Evolutionary conservation across 1,284 basidiomycete genomes (phyloP), one percentile per base, ranked within the genome.

Genomic region (Trichosporon inkin): DNA sequence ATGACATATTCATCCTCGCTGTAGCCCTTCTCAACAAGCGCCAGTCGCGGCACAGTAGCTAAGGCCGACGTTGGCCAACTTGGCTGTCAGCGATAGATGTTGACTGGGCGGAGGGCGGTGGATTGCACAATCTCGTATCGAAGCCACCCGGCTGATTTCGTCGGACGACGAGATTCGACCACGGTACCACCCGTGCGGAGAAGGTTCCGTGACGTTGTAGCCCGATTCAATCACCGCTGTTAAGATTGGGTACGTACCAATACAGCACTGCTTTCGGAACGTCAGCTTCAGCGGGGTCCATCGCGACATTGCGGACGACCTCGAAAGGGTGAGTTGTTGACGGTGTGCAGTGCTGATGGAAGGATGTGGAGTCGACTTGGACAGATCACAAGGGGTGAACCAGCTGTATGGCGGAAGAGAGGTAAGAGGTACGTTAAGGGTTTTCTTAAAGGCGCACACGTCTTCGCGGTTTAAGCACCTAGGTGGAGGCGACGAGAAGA

Each of bases 11-110:
- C 78, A 44, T 78, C 72, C 14, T 75, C 73, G 7, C 67, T 67
- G 64, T 78, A 80, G 10, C 77, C 76, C 66, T 81, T 81, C 64
- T 81, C 80, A 19, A 65, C 17, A 7, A 80, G 66, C 13, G 76
- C 76, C 2, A 81, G 65, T 5, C 71, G 63, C 0, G 80, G 78
- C 0, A 80, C 78, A 2, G 74, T 75, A 10, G 73, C 72, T 74
- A 79, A 77, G 16, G 78, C 77, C 8, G 74, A 76, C 13, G 71
- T 68, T 1, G 71, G 73, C 74, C 75, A 78, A 17, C 74, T 76
- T 57, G 5, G 20, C 17, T 22, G 54, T 53, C 32, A 59, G 60
- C 40, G 24, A 32, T 24, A 3, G 10, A 7, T 49, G 44, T 24
- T n/a, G 24, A 1, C 5, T 10, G 28, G 28, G 5, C 8, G 28